Percentiles rank a stretch among this genome's conserved stretches.
Conservation (phyloP, 495 filamentous ascomycete species). For the Chaetomium cochliodes region DNA sequence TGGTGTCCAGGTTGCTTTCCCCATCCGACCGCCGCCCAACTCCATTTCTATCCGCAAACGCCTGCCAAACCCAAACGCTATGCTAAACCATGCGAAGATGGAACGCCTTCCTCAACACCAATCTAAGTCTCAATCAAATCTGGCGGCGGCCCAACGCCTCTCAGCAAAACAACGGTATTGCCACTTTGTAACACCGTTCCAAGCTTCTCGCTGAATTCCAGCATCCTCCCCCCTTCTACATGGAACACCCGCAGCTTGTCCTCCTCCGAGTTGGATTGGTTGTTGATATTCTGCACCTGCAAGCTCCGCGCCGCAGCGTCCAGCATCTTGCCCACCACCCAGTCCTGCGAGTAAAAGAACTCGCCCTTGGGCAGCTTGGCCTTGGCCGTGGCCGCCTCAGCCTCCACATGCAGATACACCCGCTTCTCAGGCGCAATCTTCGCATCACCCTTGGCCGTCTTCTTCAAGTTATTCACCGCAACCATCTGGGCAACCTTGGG, state of each 20-base stretch:
- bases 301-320: constrained; percentile 82
- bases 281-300: constrained; percentile 85
- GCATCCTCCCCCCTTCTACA: constrained; percentile 79
- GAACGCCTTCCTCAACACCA: background rate
- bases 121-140: constrained; percentile 48
- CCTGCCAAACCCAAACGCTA: constrained; percentile 23
- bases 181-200: constrained; percentile 69
- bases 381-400: constrained; percentile 73
- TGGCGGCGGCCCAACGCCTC: constrained; percentile 67
- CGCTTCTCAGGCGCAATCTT: constrained; percentile 75
- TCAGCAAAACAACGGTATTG: constrained; percentile 83
- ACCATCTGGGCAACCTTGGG: constrained; percentile 60
- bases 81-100: constrained; percentile 21
- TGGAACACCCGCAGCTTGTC: constrained; percentile 83
- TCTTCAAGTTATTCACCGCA: constrained; percentile 73
- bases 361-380: constrained; percentile 72
- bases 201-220: constrained; percentile 82
- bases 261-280: constrained; percentile 72
- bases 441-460: constrained; percentile 82
- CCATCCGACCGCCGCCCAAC: background rate
- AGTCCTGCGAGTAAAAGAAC: constrained; percentile 82
- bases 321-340: constrained; percentile 83
- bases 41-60: constrained; percentile 16
- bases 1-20: background rate
- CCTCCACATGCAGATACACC: constrained; percentile 82